Conservation (phyloP, 768 basidiomycete species). For the Pulveroboletus sp. region DNA sequence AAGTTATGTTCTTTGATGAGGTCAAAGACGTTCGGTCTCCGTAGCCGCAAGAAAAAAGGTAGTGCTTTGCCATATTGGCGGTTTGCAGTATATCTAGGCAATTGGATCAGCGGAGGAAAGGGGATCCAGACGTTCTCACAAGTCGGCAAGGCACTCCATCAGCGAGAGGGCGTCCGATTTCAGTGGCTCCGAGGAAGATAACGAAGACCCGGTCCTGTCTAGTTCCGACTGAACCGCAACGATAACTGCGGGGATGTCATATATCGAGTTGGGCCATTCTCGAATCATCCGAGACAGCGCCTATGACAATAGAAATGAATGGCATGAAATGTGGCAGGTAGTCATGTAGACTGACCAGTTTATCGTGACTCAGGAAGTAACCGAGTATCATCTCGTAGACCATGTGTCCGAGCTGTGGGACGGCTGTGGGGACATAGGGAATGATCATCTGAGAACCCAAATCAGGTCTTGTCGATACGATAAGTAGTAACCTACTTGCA, state of each 20-base stretch:
- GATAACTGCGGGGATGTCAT: constrained; percentile 84
- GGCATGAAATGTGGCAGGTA: background rate
- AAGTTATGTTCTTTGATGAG: constrained; percentile 92
- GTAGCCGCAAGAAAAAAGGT: constrained; percentile 83
- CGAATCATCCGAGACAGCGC: constrained; percentile 74
- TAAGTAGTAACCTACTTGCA: constrained; percentile 55
- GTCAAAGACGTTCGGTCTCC: constrained; percentile 88
- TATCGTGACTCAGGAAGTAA: constrained; percentile 78
- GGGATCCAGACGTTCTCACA: constrained; percentile 45
- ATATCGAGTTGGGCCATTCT: constrained; percentile 90
- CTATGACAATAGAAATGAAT: constrained; percentile 36
- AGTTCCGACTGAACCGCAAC: constrained; percentile 85
- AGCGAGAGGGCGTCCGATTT: constrained; percentile 56
- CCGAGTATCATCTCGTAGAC: constrained; percentile 96
- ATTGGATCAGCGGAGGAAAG: background rate
- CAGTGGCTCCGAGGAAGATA: constrained; percentile 41
- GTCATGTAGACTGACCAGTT: constrained; percentile 44
- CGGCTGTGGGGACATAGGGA: constrained; percentile 81
- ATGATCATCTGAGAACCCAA: constrained; percentile 65
- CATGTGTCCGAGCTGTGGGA: constrained; percentile 75
- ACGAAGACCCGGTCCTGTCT: constrained; percentile 56
- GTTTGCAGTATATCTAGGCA: constrained; percentile 73
- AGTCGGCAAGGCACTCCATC: constrained; percentile 93
- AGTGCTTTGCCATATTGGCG: constrained; percentile 94
- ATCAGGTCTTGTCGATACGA: background rate